Evolutionary conservation across 2,329 filamentous ascomycete species (phyloP).

Genomic region (Stemphylium beticola): DNA sequence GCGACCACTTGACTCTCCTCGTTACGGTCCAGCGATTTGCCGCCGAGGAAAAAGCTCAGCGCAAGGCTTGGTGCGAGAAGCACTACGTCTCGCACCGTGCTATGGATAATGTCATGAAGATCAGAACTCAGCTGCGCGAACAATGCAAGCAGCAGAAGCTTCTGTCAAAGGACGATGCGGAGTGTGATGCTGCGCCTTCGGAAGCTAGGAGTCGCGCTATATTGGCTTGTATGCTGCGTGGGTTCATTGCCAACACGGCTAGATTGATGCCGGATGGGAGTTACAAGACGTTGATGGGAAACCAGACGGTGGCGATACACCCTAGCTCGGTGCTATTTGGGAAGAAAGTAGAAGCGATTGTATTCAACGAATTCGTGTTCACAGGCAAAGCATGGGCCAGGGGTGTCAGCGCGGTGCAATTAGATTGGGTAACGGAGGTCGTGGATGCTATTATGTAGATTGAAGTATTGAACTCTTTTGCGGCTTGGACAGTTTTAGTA

Average conservation of each 20-base stretch:
- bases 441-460: slow-evolving; percentile 40
- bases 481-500: no score
- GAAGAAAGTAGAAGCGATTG: slow-evolving; percentile 63
- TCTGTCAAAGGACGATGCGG: slow-evolving; percentile 26
- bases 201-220: slow-evolving; percentile 58
- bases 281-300: slow-evolving; percentile 66
- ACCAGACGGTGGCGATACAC: slow-evolving; percentile 68
- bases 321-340: slow-evolving; percentile 66
- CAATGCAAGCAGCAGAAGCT: slow-evolving; percentile 60
- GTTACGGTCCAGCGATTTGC: slow-evolving; percentile 66
- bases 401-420: slow-evolving; percentile 66
- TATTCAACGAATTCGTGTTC: slow-evolving; percentile 71
- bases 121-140: slow-evolving; percentile 65
- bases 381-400: slow-evolving; percentile 69
- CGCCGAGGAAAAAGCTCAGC: slow-evolving; percentile 62
- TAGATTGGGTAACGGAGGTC: slow-evolving; percentile 66
- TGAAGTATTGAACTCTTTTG: no score
- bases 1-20: slow-evolving; percentile 68
- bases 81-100: slow-evolving; percentile 67
- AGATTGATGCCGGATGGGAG: slow-evolving; percentile 65
- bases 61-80: slow-evolving; percentile 65
- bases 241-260: slow-evolving; percentile 67
- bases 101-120: slow-evolving; percentile 70
- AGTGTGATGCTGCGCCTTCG: slow-evolving; percentile 27
- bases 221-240: slow-evolving; percentile 63